These are phyloP conservation scores for Rhytidiadelphus loreus DNA, from an alignment of 225 moss, liverwort and hornwort genomes.

Conservation along the genomic window DNA sequence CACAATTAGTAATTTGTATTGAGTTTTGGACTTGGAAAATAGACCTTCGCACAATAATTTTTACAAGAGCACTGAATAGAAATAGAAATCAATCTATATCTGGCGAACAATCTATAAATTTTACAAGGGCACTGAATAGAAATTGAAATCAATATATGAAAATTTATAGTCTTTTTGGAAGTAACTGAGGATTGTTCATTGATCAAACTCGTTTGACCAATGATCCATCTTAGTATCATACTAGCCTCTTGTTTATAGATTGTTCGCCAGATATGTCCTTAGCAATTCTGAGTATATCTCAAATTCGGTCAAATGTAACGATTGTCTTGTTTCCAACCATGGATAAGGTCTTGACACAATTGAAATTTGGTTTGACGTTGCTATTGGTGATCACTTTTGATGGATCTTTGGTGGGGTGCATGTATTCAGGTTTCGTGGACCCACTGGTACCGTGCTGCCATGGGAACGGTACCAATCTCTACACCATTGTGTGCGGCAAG, in stretches of 20 bases:
- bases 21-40: background rate
- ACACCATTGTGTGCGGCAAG: background rate
- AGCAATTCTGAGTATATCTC: background rate
- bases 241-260: background rate
- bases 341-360: no score
- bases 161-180: background rate
- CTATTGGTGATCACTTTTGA: background rate
- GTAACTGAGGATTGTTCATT: background rate
- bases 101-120: no score
- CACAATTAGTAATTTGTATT: background rate
- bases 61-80: no score
- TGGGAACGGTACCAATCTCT: background rate
- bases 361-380: no score
- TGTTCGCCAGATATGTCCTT: background rate
- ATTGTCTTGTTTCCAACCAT: background rate
- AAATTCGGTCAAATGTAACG: no score
- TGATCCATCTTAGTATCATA: background rate
- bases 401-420: background rate
- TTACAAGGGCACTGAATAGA: no score
- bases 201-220: background rate
- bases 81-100: background rate
- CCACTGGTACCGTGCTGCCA: constrained; percentile 2
- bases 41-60: background rate
- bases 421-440: constrained; percentile 1
- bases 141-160: background rate